phyloP scores from a whole-genome alignment of 2,329 filamentous ascomycete genomes.

The Botrytis porri region DNA sequence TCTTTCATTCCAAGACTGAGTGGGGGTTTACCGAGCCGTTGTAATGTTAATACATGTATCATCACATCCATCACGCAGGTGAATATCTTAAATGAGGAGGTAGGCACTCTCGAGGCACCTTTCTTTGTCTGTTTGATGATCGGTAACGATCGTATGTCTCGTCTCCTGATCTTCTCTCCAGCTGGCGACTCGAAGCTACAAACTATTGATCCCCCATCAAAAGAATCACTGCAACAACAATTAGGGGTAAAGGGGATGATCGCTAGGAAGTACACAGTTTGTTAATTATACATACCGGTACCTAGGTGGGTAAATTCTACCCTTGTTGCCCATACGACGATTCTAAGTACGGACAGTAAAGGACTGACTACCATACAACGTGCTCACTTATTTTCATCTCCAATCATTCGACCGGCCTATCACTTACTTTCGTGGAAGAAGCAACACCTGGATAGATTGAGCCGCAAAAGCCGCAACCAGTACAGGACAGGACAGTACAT shows the following conservation, averaged over 20 bases:
- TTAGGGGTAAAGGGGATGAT: not conserved
- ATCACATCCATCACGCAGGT: not conserved
- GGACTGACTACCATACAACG: not conserved
- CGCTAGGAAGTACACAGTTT: not conserved
- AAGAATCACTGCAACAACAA: not conserved
- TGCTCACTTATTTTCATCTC: not conserved
- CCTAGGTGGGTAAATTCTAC: not conserved
- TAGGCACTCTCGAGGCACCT: not conserved
- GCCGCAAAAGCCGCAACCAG: slow-evolving; percentile 9
- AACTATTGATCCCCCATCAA: not conserved
- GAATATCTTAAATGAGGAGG: not conserved
- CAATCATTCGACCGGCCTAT: not conserved
- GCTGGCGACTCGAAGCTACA: not conserved
- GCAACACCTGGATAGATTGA: not conserved
- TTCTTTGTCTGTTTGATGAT: not conserved
- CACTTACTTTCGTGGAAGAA: not conserved
- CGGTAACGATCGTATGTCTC: not conserved
- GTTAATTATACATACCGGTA: not conserved
- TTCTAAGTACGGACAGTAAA: not conserved
- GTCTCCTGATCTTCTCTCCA: not conserved
- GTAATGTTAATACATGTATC: not conserved
- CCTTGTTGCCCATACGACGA: not conserved
- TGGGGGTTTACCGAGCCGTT: not conserved
- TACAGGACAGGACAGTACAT: not conserved
- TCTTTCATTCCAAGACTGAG: not conserved